These are phyloP conservation scores for Yamadazyma taylorii DNA, from an alignment of 1,139 yeast species.

Conservation along the genomic window DNA sequence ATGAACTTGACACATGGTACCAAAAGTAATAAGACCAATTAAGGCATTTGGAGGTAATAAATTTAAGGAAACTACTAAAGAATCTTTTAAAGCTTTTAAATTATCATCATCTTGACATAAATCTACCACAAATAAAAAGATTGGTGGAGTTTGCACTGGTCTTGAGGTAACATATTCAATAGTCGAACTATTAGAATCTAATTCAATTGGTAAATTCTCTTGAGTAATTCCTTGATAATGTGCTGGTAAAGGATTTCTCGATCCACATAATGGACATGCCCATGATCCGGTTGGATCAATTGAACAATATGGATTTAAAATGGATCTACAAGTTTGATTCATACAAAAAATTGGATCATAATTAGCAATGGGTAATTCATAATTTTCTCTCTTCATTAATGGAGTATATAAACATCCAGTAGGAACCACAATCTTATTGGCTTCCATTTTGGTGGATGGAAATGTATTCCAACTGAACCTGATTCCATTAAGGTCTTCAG, in stretches of 20 bases:
- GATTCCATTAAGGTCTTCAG: conserved; percentile 51
- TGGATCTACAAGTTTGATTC: conserved; percentile 75
- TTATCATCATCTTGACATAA: conserved; percentile 95
- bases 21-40: conserved; percentile 89
- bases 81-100: conserved; percentile 83
- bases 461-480: conserved; percentile 53
- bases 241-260: conserved; percentile 84
- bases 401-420: conserved; percentile 95
- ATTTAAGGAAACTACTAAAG: conserved; percentile 77
- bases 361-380: conserved; percentile 72
- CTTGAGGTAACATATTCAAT: conserved; percentile 88
- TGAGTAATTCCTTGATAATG: conserved; percentile 85
- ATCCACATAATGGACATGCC: conserved; percentile 86
- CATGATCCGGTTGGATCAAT: conserved; percentile 84
- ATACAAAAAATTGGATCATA: conserved; percentile 92
- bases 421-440: conserved; percentile 90
- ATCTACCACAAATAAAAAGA: conserved; percentile 87
- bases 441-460: conserved; percentile 89
- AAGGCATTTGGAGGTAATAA: conserved; percentile 91
- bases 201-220: conserved; percentile 85
- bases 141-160: conserved; percentile 91
- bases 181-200: conserved; percentile 75
- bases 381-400: conserved; percentile 62
- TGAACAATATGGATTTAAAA: conserved; percentile 84
- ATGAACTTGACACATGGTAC: conserved; percentile 93